A percentile compares a stretch with the other conserved stretches of the same genome.
phyloP scores from a whole-genome alignment of 2,329 filamentous ascomycete genomes.

The Exophiala sideris region DNA sequence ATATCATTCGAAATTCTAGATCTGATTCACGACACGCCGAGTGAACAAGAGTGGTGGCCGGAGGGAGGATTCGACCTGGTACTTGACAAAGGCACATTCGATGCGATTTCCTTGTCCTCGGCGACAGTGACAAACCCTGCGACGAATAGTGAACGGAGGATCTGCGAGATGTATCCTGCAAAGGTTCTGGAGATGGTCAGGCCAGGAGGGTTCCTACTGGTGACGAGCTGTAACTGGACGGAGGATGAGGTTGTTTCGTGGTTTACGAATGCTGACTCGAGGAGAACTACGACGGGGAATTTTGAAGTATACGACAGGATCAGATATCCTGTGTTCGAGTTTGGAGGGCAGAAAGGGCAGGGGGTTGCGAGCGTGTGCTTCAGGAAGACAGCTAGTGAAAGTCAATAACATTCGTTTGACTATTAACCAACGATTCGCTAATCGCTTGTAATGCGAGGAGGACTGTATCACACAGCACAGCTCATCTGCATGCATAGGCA shows the following conservation, averaged over 20 bases:
- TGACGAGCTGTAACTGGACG: slow-evolving; percentile 99
- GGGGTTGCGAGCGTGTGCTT: slow-evolving; percentile 88
- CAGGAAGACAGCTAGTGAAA: slow-evolving; percentile 40
- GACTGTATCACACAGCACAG: no score
- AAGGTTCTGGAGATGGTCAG: slow-evolving; percentile 67
- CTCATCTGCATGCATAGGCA: no score
- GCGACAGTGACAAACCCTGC: slow-evolving; percentile 38
- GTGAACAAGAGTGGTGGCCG: slow-evolving; percentile 38
- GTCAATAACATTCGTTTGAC: not conserved
- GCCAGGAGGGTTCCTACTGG: slow-evolving; percentile 68
- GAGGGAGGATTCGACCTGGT: slow-evolving; percentile 75
- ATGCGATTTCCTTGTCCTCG: slow-evolving; percentile 74
- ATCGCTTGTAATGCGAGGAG: not conserved
- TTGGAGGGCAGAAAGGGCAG: slow-evolving; percentile 83
- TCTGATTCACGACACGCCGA: slow-evolving; percentile 25
- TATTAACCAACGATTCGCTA: not conserved
- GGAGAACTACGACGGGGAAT: slow-evolving; percentile 31
- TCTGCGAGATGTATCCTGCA: slow-evolving; percentile 71
- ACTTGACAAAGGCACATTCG: slow-evolving; percentile 97
- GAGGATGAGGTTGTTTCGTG: slow-evolving; percentile 77
- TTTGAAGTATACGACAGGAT: slow-evolving; percentile 66
- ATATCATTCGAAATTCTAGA: slow-evolving; percentile 44
- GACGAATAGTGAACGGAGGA: slow-evolving; percentile 40
- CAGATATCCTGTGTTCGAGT: slow-evolving; percentile 81
- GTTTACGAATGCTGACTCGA: slow-evolving; percentile 58